Base-by-base conservation (phyloP, 495 filamentous ascomycete species). In the Lentithecium fluviatile region DNA sequence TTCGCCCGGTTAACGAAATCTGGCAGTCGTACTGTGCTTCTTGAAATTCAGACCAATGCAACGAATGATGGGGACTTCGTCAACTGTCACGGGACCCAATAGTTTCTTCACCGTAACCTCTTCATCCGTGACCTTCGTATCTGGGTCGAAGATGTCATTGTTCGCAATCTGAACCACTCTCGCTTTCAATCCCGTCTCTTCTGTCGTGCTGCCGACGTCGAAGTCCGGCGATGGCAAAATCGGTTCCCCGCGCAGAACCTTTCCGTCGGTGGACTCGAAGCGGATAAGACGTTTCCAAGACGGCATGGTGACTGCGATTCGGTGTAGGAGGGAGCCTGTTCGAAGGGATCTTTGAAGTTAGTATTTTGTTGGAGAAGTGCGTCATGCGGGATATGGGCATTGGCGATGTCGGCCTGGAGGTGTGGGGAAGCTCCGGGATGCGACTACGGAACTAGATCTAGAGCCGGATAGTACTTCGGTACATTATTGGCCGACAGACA, bases 201-300 rank as follows among this genome's bases (percentile, higher is more conserved):
- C 71, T 21, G 70, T 77, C 5, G 73, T 73, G 36, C 60, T 62
- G 32, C 78, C 78, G 3, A 78, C 56, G 46, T 78, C 77, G 25
- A 74, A 77, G 36, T 71, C 69, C 10, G 64, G 46, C 0, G 64
- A 68, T 6, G 74, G 74, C 10, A 81, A 66, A 26, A 81, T 75
- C 26, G 80, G 79, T 58, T 81, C 78, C 45, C 79, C 79, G 26
- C 77, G 73, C 7, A 75, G 70, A 13, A 74, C 70, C 46, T 74
- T 75, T 29, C 79, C 76, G 8, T 79, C 76, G 3, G 73, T 73
- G 12, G 77, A 73, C 10, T 73, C 71, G 64, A 81, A 82, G 26
- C 79, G 77, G 52, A 82, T 79, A 0, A 81, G 70, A 50, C 79
- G 74, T 61, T 75, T 64, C 79, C 79, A 82, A 23, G 58, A 37